Base-by-base conservation (phyloP, 1,139 yeast species). In the Kodamaea fungicola region DNA sequence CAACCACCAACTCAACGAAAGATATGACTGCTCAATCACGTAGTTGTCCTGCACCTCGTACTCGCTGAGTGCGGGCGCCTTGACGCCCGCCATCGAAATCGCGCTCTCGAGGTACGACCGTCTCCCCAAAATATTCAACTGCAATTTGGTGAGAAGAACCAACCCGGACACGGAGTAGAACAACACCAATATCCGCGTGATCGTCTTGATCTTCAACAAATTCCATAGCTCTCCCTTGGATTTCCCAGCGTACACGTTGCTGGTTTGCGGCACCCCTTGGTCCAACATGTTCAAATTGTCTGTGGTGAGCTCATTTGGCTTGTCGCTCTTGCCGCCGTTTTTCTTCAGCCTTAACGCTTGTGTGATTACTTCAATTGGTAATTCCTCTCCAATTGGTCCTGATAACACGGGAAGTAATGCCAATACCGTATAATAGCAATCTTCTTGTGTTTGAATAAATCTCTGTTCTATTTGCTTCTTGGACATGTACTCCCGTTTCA, bases 1-100 rank as follows among this genome's bases (percentile, higher is more conserved):
- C 35, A 92, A 63, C 96, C 97, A 92, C 97, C 97, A 92, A 48
- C 90, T 81, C 45, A 88, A 76, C 2, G 95, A 84, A 42, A 92
- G 70, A 56, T 86, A 92, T 40, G 89, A 83, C 52, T 92, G 90
- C 56, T 88, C 95, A 35, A 83, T 76, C 28, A 73, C 61, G 49
- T 74, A 76, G 37, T 71, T 74, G 25, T 60, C 62, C 12, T 63
- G 62, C 30, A 54, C 45, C 25, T 46, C 43, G 31, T 39, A 27
- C 7, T 45, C 51, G 12, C 43, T 40, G 28, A 39, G 12, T 4
- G 36, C 40, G 12, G 62, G 44, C 16, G 35, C 39, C 21, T 61
- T 64, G 30, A 60, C 66, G 7, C 65, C 63, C 19, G 94, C 89
- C 61, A 84, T 67, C 41, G 75, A 72, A 30, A 85, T 74, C 5